phyloP scores from a whole-genome alignment of 1,139 yeast species.

The Lodderomyces theae region DNA sequence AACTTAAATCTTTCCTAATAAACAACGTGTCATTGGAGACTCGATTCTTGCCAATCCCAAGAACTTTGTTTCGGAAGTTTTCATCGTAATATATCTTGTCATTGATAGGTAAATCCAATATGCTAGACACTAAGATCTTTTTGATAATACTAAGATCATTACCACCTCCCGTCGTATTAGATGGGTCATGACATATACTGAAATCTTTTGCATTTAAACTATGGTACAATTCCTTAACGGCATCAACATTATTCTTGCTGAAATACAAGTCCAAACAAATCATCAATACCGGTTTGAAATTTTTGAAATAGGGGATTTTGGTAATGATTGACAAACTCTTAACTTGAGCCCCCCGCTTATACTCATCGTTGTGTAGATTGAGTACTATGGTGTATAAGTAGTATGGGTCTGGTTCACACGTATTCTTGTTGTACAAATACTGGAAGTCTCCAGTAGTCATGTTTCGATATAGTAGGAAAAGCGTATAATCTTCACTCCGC shows the following conservation, averaged over 20 bases:
- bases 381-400: conserved; percentile 57
- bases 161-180: conserved; percentile 9
- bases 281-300: conserved; percentile 55
- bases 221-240: conserved; percentile 29
- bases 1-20: conserved; percentile 45
- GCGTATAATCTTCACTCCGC: conserved; percentile 58
- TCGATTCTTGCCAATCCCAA: conserved; percentile 28
- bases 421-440: conserved; percentile 30
- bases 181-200: conserved; percentile 17
- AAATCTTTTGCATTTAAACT: conserved; percentile 37
- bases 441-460: conserved; percentile 39
- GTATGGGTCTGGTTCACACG: conserved; percentile 43
- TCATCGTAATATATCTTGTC: conserved; percentile 45
- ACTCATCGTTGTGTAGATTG: conserved; percentile 44
- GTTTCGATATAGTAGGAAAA: conserved; percentile 50
- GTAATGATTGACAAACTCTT: conserved; percentile 57
- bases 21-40: conserved; percentile 30
- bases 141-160: conserved; percentile 30
- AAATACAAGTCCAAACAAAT: conserved; percentile 53
- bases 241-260: conserved; percentile 20
- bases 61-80: conserved; percentile 33
- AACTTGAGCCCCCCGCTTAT: conserved; percentile 54
- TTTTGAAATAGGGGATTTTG: conserved; percentile 49
- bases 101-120: conserved; percentile 45
- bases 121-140: conserved; percentile 42